A percentile compares a stretch with the other conserved stretches of the same genome.
phyloP scores from a whole-genome alignment of 2,329 filamentous ascomycete species.

The Teratosphaeria viscida region DNA sequence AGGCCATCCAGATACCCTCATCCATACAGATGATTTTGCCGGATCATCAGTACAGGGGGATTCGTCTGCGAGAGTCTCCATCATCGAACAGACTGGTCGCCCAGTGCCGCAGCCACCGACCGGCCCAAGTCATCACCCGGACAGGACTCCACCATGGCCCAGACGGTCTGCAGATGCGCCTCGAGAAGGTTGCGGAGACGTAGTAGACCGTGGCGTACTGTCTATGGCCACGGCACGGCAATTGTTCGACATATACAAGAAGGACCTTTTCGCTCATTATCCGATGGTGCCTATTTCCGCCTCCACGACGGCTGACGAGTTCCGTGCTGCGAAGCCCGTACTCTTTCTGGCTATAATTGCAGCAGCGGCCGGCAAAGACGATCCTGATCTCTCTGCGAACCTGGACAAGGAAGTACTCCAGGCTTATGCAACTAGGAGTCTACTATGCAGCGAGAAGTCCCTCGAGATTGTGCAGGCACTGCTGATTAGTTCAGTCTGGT shows the following conservation, averaged over 20 bases:
- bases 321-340: conserved; percentile 50
- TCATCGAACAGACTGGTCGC: background rate
- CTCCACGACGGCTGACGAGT: conserved; percentile 43
- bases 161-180: conserved; percentile 3
- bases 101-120: background rate
- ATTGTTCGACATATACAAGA: conserved; percentile 49
- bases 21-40: background rate
- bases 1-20: background rate
- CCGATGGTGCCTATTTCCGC: conserved; percentile 52
- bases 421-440: conserved; percentile 38
- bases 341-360: conserved; percentile 64
- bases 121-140: background rate
- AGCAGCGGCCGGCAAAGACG: conserved; percentile 48
- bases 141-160: conserved; percentile 4
- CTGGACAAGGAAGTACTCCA: conserved; percentile 41
- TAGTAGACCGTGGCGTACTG: conserved; percentile 50
- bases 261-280: conserved; percentile 50
- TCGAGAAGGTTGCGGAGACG: conserved; percentile 20
- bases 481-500: conserved; percentile 40
- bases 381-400: conserved; percentile 32
- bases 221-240: conserved; percentile 45
- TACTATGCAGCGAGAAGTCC: conserved; percentile 41
- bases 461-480: conserved; percentile 43
- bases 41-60: background rate
- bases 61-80: background rate